Conservation (phyloP, 495 filamentous ascomycete species). For the Xylaria curta region DNA sequence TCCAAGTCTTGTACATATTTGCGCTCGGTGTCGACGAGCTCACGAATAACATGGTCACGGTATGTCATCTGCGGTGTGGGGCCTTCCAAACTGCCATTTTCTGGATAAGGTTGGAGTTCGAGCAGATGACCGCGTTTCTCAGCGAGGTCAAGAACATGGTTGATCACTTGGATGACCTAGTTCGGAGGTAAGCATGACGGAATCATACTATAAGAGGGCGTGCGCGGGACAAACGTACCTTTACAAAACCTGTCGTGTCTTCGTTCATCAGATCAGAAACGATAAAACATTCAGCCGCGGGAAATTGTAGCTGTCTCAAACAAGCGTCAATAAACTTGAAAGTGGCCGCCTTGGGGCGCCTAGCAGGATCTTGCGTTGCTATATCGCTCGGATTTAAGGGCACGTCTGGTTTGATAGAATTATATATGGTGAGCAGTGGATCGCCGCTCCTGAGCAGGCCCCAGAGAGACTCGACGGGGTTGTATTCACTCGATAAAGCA, state of each 20-base stretch:
- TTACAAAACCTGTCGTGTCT: constrained; percentile 96
- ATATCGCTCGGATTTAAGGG: constrained; percentile 66
- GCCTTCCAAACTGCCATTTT: constrained; percentile 51
- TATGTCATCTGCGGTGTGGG: constrained; percentile 70
- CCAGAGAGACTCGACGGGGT: constrained; percentile 92
- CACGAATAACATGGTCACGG: constrained; percentile 84
- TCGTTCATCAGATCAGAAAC: constrained; percentile 90
- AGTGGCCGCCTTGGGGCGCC: constrained; percentile 66
- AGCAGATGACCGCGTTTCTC: constrained; percentile 74
- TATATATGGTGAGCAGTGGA: constrained; percentile 88
- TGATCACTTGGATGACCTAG: constrained; percentile 73
- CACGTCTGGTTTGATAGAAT: constrained; percentile 71
- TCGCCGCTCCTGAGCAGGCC: constrained; percentile 82
- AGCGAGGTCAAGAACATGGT: constrained; percentile 86
- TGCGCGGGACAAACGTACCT: constrained; percentile 60
- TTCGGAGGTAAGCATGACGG: constrained; percentile 29
- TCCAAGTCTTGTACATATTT: constrained; percentile 99
- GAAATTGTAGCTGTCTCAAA: constrained; percentile 71
- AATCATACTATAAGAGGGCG: neutral
- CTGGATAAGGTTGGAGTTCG: constrained; percentile 55
- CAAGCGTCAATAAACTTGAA: constrained; percentile 64
- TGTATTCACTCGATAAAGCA: constrained; percentile 58
- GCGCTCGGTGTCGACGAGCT: constrained; percentile 90
- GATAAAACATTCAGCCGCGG: constrained; percentile 83
- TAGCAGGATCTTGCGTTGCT: constrained; percentile 58